Conservation (phyloP, 2,329 filamentous ascomycete species). For the Seiridium cupressi region DNA sequence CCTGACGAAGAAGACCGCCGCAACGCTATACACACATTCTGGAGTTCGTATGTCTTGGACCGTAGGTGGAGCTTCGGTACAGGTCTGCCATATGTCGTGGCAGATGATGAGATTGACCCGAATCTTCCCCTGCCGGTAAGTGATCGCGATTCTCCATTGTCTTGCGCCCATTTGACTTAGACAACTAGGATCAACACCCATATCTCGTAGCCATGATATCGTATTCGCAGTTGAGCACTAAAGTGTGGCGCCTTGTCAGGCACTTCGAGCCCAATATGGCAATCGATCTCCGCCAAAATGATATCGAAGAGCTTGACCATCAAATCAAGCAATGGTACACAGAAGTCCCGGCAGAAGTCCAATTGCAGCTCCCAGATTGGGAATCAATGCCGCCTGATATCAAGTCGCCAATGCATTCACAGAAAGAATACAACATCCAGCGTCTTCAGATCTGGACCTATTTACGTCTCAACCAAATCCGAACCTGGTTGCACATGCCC, state of each 20-base stretch:
- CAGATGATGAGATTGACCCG: slow-evolving; percentile 83
- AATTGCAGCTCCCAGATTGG: slow-evolving; percentile 58
- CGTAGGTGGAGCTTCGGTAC: slow-evolving; percentile 88
- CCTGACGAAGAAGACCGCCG: slow-evolving; percentile 66
- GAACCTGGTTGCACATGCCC: slow-evolving; percentile 84
- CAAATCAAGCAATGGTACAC: slow-evolving; percentile 88
- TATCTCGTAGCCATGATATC: slow-evolving; percentile 83
- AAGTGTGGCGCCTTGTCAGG: slow-evolving; percentile 80
- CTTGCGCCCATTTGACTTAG: slow-evolving; percentile 15
- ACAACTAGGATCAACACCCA: slow-evolving; percentile 48
- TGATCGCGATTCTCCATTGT: slow-evolving; percentile 7
- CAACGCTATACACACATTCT: slow-evolving; percentile 73
- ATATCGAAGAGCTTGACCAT: slow-evolving; percentile 78
- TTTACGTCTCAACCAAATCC: slow-evolving; percentile 84
- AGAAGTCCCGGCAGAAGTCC: slow-evolving; percentile 58
- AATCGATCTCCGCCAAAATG: slow-evolving; percentile 65
- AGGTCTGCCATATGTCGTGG: slow-evolving; percentile 80
- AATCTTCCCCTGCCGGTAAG: slow-evolving; percentile 75
- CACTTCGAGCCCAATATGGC: slow-evolving; percentile 62
- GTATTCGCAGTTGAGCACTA: slow-evolving; percentile 79
- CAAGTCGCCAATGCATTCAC: slow-evolving; percentile 34
- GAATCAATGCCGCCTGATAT: slow-evolving; percentile 30
- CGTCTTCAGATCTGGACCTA: slow-evolving; percentile 82
- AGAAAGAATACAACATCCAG: slow-evolving; percentile 61
- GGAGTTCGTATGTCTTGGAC: slow-evolving; percentile 83